These are phyloP conservation scores for Paecilomyces sp. DNA, from an alignment of 2,329 filamentous ascomycete genomes.

Conservation along the genomic window DNA sequence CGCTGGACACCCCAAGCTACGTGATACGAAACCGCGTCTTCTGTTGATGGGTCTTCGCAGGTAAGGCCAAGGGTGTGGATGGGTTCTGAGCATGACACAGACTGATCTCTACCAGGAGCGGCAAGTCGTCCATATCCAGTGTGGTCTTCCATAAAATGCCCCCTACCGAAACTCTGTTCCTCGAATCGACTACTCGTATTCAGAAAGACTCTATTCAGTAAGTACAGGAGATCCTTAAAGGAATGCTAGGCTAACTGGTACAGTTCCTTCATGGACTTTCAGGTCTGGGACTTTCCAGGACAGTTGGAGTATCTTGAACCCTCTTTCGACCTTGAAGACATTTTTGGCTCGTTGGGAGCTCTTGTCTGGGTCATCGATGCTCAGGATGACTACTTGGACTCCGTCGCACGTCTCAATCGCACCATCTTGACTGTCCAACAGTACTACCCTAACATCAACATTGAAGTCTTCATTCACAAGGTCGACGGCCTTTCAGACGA, in stretches of 20 bases:
- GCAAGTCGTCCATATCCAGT: slow-evolving; percentile 96
- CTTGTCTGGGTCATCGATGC: slow-evolving; percentile 98
- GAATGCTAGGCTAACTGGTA: slow-evolving; percentile 2
- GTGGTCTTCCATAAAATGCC: slow-evolving; percentile 99
- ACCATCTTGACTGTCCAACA: slow-evolving; percentile 86
- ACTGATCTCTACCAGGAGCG: slow-evolving; percentile 58
- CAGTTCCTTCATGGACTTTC: slow-evolving; percentile 98
- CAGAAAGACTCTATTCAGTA: slow-evolving; percentile 95
- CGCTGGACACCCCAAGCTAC: slow-evolving; percentile 23
- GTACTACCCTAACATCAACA: slow-evolving; percentile 85
- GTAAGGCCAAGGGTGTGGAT: slow-evolving; percentile 42
- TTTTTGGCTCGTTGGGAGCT: slow-evolving; percentile 90
- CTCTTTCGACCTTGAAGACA: slow-evolving; percentile 82
- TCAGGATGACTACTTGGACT: slow-evolving; percentile 94
- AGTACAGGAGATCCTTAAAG: slow-evolving; percentile 29
- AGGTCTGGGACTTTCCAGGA: slow-evolving; percentile 95
- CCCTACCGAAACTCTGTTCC: slow-evolving; percentile 88
- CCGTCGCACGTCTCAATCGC: slow-evolving; percentile 75
- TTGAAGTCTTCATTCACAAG: slow-evolving; percentile 98
- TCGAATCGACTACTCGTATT: slow-evolving; percentile 90
- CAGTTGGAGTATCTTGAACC: slow-evolving; percentile 90
- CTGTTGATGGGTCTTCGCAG: slow-evolving; percentile 86
- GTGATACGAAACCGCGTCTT: slow-evolving; percentile 64
- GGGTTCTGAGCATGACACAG: background rate
- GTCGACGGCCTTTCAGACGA: slow-evolving; percentile 96